Conservation (phyloP, 805 yeast species). For the Nakazawaea ernobii region DNA sequence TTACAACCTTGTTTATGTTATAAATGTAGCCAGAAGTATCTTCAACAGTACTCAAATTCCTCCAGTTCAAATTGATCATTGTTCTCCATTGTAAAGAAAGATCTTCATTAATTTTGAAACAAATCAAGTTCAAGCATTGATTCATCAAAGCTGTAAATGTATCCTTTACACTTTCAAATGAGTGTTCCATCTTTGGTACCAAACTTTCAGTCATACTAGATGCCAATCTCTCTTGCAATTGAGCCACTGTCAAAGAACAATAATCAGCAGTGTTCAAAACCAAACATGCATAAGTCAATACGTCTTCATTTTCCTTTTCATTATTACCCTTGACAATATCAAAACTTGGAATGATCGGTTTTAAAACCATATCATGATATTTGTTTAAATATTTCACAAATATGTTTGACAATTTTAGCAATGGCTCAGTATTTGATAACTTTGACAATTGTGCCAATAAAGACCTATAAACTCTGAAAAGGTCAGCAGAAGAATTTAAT, state of each 20-base stretch:
- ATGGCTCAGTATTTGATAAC: conserved; percentile 41
- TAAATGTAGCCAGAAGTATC: conserved; percentile 68
- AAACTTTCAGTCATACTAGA: conserved; percentile 31
- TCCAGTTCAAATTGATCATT: conserved; percentile 75
- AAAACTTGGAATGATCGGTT: conserved; percentile 40
- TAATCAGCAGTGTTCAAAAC: conserved; percentile 88
- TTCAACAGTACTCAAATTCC: conserved; percentile 50
- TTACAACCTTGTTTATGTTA: conserved; percentile 46
- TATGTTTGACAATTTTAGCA: conserved; percentile 48
- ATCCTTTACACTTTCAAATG: conserved; percentile 52
- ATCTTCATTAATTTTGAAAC: conserved; percentile 54
- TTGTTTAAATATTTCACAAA: conserved; percentile 63
- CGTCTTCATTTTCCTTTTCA: conserved; percentile 43
- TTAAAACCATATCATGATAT: conserved; percentile 48
- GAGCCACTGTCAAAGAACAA: conserved; percentile 70
- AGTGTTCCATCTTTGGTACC: conserved; percentile 32
- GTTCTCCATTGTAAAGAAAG: conserved; percentile 77
- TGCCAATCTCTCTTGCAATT: conserved; percentile 58
- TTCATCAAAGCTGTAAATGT: conserved; percentile 54
- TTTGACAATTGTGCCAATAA: conserved; percentile 66
- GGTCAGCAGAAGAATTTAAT: conserved; percentile 79
- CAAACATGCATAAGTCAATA: conserved; percentile 60
- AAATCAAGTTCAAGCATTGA: conserved; percentile 47
- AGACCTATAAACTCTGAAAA: conserved; percentile 73
- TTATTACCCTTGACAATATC: conserved; percentile 23